These are phyloP conservation scores for Aspergillus amoenus DNA, from an alignment of 2,329 filamentous ascomycete species.

Conservation along the genomic window DNA sequence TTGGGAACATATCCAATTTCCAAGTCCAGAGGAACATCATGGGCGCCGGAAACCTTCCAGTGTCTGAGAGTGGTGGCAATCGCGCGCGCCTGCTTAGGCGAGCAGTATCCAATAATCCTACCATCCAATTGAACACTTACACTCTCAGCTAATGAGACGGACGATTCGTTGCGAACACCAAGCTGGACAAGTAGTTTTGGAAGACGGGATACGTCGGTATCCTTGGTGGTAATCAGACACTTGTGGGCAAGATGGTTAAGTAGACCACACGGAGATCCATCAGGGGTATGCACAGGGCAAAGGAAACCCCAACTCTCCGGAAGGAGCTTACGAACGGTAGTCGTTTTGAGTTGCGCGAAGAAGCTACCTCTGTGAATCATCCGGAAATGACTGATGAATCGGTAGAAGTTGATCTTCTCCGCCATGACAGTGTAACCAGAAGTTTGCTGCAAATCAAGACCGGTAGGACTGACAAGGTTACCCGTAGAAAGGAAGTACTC, in stretches of 20 bases:
- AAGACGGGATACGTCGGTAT: slow-evolving; percentile 71
- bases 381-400: slow-evolving; percentile 97
- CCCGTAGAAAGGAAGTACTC: slow-evolving; percentile 97
- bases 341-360: slow-evolving; percentile 96
- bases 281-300: slow-evolving; percentile 95
- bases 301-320: slow-evolving; percentile 98
- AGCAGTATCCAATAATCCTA: slow-evolving; percentile 84
- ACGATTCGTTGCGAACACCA: slow-evolving; percentile 73
- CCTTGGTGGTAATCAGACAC: slow-evolving; percentile 79
- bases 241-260: slow-evolving; percentile 95
- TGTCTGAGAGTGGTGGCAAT: slow-evolving; percentile 86
- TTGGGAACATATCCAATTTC: slow-evolving; percentile 91
- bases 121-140: slow-evolving; percentile 90
- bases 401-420: slow-evolving; percentile 98
- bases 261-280: slow-evolving; percentile 91
- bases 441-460: slow-evolving; percentile 89
- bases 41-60: slow-evolving; percentile 90
- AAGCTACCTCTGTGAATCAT: slow-evolving; percentile 99
- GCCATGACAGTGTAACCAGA: slow-evolving; percentile 96
- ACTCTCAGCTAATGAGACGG: slow-evolving; percentile 76
- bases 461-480: slow-evolving; percentile 86
- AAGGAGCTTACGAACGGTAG: slow-evolving; percentile 89
- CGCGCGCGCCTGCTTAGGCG: slow-evolving; percentile 74
- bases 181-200: slow-evolving; percentile 74
- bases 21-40: slow-evolving; percentile 76